Evolutionary conservation across 441 rosid genomes (phyloP), one percentile per base, ranked within the genome.

Genomic region (Erodium texanum): DNA sequence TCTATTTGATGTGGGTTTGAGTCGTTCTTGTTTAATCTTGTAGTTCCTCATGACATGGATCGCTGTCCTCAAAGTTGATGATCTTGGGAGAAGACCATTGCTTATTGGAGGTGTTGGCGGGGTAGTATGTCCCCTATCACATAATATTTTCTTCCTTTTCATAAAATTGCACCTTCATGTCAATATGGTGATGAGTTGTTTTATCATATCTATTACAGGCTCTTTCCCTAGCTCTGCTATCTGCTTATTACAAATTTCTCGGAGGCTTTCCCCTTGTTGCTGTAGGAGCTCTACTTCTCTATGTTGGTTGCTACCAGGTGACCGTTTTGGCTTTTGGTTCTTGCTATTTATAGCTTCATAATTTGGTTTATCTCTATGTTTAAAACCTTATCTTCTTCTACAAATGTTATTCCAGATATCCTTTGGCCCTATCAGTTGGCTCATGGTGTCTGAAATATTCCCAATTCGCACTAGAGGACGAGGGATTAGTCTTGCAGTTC

Each of bases 401-500:
- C 5, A 41, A 34, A 62, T 52, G 41, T 3, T 66, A 43, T 77
- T 68, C 69, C 82, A 90, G 97, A 81, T 90, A 73, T 93, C 97
- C 8, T 90, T 90, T 66, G 98, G 98, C 71, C 97, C 98, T 14
- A 90, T 93, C 79, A 93, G 98, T 77, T 90, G 98, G 97, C 88
- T 93, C 66, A 93, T 93, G 97, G 98, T 90, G 81, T 89, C 98
- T 0, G 97, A 90, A 82, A 90, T 90, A 71, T 93, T 89, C 79
- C 98, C 97, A 0, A 82, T 93, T 66, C 90, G 90, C 41, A 90
- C 91, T 56, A 83, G 93, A 67, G 87, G 84, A 68, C 80, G 72
- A 74, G 98, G 98, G 69, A 90, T 93, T 73, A 93, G 98, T 80
- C 97, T 90, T 58, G 98, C 97, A 15, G 98, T 90, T 73, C 95